A percentile compares a stretch with the other conserved stretches of the same genome.
phyloP scores from a whole-genome alignment of 345 rosid species.

The Corchorus olitorius region DNA sequence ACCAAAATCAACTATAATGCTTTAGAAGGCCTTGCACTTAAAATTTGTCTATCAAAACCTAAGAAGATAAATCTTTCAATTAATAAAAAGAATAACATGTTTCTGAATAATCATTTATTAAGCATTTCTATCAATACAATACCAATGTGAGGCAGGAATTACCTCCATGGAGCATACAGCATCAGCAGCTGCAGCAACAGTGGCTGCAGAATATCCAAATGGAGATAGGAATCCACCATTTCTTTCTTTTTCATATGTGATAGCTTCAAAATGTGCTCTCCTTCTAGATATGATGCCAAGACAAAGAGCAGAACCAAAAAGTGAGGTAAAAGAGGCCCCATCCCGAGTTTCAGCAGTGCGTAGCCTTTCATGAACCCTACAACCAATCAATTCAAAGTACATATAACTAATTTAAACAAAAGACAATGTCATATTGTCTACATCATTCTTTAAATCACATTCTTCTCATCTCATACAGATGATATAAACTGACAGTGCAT shows the following conservation, averaged over 20 bases:
- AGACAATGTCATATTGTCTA: neutral
- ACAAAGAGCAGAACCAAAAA: conserved; percentile 72
- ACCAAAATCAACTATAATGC: conserved; percentile 25
- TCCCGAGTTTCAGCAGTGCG: conserved; percentile 63
- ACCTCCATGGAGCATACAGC: conserved; percentile 90
- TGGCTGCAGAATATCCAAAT: conserved; percentile 77
- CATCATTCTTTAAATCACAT: neutral
- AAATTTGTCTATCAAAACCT: neutral
- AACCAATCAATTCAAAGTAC: conserved; percentile 21
- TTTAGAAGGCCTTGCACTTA: conserved; percentile 12
- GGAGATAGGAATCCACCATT: conserved; percentile 90
- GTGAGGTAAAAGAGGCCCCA: conserved; percentile 76
- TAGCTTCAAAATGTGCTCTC: conserved; percentile 70
- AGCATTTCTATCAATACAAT: neutral
- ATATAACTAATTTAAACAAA: neutral
- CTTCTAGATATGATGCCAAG: conserved; percentile 89
- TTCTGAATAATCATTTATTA: neutral
- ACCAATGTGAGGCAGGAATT: conserved; percentile 16
- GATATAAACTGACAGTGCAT: conserved; percentile 4
- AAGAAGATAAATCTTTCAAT: neutral
- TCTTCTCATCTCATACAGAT: conserved; percentile 5
- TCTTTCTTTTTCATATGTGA: conserved; percentile 78
- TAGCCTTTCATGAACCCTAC: conserved; percentile 71
- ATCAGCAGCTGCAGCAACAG: conserved; percentile 69
- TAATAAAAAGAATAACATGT: neutral